Evolutionary conservation across 2,329 filamentous ascomycete species (phyloP), one percentile per base, ranked within the genome.

Genomic region (Lasiodiplodia sp.): DNA sequence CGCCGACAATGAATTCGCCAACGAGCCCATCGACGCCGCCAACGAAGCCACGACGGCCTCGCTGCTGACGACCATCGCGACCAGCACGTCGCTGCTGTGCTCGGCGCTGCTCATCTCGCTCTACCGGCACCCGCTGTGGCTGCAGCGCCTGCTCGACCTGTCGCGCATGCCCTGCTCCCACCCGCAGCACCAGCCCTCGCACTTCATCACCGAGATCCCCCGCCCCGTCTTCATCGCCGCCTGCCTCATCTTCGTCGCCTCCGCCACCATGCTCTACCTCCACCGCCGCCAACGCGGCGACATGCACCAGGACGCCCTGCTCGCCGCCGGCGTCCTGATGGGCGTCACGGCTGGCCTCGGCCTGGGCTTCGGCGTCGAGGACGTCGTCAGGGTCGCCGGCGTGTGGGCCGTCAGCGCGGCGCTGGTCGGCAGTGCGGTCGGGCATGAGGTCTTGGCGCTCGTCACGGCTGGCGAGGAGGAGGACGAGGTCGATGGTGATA

Each of bases 181-280:
- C 44, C 60, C 44, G 12, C 21, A 53, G 28, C 60, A 64, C 47
- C 60, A 64, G 31, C 60, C 60, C 47, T 64, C 60, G 11, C 47
- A 25, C 60, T 53, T 52, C 60, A 52, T 64, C 60, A 52, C 47
- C 60, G 60, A 64, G n/a, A 64, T 64, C 60, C 60, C 60, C n/a
- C 60, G 60, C 60, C 60, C 60, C 47, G 25, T 64, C 21, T 64
- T 64, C 60, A 11, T 38, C 47, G 47, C 47, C 47, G 18, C 44
- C 60, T n/a, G n/a, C 60, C 18, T 31, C 60, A 18, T 28, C 47
- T 52, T 52, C 44, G 44, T 47, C 60, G 18, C 38, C n/a, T 34
- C 47, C 31, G 47, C 31, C 47, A 3, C 60, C 3, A 11, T 14
- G 7, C 44, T 64, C 12, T 64, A 64, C 60, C 8, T 3, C n/a